Percentiles rank a stretch among this genome's conserved stretches.
phyloP scores from a whole-genome alignment of 805 yeast species.

The Kluyveromyces dobzhanskii region DNA sequence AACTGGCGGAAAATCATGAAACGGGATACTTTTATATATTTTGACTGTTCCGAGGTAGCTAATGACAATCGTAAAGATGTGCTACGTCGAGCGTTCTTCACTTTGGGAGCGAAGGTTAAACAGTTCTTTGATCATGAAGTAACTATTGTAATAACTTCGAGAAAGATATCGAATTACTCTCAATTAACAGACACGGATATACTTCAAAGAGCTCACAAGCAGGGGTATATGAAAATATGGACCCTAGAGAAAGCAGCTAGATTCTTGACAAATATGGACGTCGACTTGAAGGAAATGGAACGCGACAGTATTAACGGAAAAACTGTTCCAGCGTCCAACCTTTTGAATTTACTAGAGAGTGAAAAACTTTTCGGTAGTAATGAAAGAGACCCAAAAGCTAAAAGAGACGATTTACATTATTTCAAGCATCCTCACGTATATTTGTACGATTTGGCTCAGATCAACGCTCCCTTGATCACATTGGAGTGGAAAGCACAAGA shows the following conservation, averaged over 20 bases:
- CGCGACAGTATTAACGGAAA: slow-evolving; percentile 14
- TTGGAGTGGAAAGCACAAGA: slow-evolving; percentile 64
- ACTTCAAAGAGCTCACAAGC: slow-evolving; percentile 49
- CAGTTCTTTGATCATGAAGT: slow-evolving; percentile 51
- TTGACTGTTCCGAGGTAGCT: slow-evolving; percentile 40
- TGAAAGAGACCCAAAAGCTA: slow-evolving; percentile 81
- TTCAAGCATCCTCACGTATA: slow-evolving; percentile 68
- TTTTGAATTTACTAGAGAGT: slow-evolving; percentile 63
- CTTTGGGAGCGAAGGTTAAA: slow-evolving; percentile 48
- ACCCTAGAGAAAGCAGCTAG: slow-evolving; percentile 75
- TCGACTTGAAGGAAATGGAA: slow-evolving; percentile 25
- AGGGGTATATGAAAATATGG: slow-evolving; percentile 73
- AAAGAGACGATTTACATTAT: slow-evolving; percentile 75
- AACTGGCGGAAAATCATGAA: slow-evolving; percentile 58
- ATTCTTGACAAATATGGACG: slow-evolving; percentile 61
- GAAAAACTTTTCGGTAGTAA: slow-evolving; percentile 82
- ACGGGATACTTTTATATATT: slow-evolving; percentile 46
- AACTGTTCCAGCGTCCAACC: slow-evolving; percentile 27
- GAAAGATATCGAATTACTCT: slow-evolving; percentile 36
- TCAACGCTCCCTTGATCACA: slow-evolving; percentile 69
- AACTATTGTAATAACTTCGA: slow-evolving; percentile 71
- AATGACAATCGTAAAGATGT: slow-evolving; percentile 24
- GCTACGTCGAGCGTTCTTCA: slow-evolving; percentile 25
- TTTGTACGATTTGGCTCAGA: slow-evolving; percentile 72
- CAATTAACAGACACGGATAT: slow-evolving; percentile 50